phyloP scores from a whole-genome alignment of 2,329 filamentous ascomycete genomes.

The Coniochaeta ligniaria region DNA sequence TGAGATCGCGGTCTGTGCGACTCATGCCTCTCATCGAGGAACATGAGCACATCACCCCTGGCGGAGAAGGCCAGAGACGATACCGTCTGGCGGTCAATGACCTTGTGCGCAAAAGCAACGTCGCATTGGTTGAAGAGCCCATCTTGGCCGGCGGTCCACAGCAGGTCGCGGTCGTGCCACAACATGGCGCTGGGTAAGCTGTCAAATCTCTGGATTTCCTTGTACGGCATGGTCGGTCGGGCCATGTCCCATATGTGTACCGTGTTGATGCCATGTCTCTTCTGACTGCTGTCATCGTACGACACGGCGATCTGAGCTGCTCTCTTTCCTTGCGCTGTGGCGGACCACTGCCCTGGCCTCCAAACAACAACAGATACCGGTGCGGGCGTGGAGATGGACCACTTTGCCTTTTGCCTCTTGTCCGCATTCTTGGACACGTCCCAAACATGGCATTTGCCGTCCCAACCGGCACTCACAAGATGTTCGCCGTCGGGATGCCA shows the following conservation, averaged over 20 bases:
- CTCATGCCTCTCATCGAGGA: conserved; percentile 51
- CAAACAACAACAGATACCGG: conserved; percentile 53
- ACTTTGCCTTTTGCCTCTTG: conserved; percentile 58
- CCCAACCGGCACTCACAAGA: conserved; percentile 54
- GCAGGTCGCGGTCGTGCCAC: conserved; percentile 58
- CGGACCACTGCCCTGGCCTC: conserved; percentile 60
- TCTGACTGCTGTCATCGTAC: conserved; percentile 50
- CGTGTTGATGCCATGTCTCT: conserved; percentile 46
- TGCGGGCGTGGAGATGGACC: conserved; percentile 52
- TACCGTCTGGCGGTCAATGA: conserved; percentile 54
- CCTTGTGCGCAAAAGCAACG: conserved; percentile 54
- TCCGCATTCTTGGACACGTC: conserved; percentile 53
- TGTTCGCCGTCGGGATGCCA: conserved; percentile 66
- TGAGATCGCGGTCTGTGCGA: conserved; percentile 34
- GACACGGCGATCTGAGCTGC: conserved; percentile 56
- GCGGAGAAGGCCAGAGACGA: conserved; percentile 56
- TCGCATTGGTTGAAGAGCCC: conserved; percentile 59
- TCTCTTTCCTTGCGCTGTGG: conserved; percentile 50
- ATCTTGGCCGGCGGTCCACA: conserved; percentile 60
- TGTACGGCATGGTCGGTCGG: conserved; percentile 58
- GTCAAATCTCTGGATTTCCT: conserved; percentile 56
- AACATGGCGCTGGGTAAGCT: conserved; percentile 49
- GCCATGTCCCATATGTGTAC: conserved; percentile 66
- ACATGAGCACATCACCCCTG: conserved; percentile 51
- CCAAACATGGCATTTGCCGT: conserved; percentile 59